These are phyloP conservation scores for Rhizopogon roseolus DNA, from an alignment of 768 basidiomycete genomes.

Conservation along the genomic window DNA sequence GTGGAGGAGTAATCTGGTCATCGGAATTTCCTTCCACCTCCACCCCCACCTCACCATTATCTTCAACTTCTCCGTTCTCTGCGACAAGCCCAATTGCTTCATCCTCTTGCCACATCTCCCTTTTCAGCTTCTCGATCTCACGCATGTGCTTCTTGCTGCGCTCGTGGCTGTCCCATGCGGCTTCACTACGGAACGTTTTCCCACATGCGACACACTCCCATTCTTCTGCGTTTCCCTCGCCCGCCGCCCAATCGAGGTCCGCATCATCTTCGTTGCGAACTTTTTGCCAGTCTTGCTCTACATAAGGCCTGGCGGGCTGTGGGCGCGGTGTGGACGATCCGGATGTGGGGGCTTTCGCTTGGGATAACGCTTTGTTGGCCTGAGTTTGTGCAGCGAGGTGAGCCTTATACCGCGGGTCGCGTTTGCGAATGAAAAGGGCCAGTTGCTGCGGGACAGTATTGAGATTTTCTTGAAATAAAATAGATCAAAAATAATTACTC, in stretches of 20 bases:
- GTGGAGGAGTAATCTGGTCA: slow-evolving; percentile 4
- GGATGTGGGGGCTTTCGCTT: slow-evolving; percentile 14
- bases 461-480: neutral
- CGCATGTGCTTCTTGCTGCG: slow-evolving; percentile 91
- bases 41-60: slow-evolving; percentile 8
- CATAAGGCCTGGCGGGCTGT: slow-evolving; percentile 35
- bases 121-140: slow-evolving; percentile 74
- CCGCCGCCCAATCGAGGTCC: slow-evolving; percentile 73
- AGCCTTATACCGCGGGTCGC: slow-evolving; percentile 83
- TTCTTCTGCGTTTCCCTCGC: slow-evolving; percentile 69
- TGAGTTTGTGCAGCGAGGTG: slow-evolving; percentile 48
- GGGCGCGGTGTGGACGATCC: slow-evolving; percentile 26
- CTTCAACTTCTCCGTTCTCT: slow-evolving; percentile 25
- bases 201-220: slow-evolving; percentile 96
- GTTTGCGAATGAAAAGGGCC: slow-evolving; percentile 72
- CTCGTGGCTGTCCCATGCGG: slow-evolving; percentile 95
- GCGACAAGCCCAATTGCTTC: slow-evolving; percentile 52
- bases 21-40: slow-evolving; percentile 3
- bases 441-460: slow-evolving; percentile 47
- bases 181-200: slow-evolving; percentile 86
- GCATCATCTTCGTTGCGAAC: slow-evolving; percentile 32
- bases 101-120: slow-evolving; percentile 75
- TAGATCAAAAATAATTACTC: slow-evolving; percentile 38
- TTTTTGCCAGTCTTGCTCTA: slow-evolving; percentile 92
- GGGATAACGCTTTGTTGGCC: slow-evolving; percentile 20